phyloP scores from a whole-genome alignment of 1,139 yeast species.

The Torulaspora pretoriensis region DNA sequence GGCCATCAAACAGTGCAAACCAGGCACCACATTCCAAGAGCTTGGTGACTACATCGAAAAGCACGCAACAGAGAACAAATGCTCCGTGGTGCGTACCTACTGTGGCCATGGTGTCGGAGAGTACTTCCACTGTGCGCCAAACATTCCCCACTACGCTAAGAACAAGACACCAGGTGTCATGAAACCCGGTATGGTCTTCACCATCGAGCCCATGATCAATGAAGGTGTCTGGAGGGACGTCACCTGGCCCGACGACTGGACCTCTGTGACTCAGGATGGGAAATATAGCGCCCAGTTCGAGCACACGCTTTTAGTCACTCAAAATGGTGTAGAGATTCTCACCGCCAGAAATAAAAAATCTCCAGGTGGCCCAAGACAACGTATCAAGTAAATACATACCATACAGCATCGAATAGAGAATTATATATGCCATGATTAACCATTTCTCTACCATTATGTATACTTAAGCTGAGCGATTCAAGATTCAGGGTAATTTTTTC shows the following conservation, averaged over 20 bases:
- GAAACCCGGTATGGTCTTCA: conserved; percentile 94
- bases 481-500: neutral
- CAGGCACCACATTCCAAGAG: conserved; percentile 84
- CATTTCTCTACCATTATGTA: neutral
- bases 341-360: conserved; percentile 73
- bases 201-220: conserved; percentile 97
- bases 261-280: conserved; percentile 86
- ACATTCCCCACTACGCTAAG: conserved; percentile 88
- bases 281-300: conserved; percentile 89
- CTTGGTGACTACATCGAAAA: conserved; percentile 86
- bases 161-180: conserved; percentile 93
- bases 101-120: conserved; percentile 93
- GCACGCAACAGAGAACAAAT: conserved; percentile 72
- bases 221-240: conserved; percentile 78
- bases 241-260: conserved; percentile 99
- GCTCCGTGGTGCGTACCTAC: conserved; percentile 85
- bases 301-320: conserved; percentile 89
- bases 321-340: conserved; percentile 86
- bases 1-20: conserved; percentile 82
- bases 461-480: neutral
- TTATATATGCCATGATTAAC: neutral
- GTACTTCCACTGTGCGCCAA: conserved; percentile 89
- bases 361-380: conserved; percentile 82
- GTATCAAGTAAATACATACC: conserved; percentile 40
- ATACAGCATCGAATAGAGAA: conserved; percentile 2